Base-by-base conservation (phyloP, 257 asterid genomes). In the Parsonsia alboflavescens region DNA sequence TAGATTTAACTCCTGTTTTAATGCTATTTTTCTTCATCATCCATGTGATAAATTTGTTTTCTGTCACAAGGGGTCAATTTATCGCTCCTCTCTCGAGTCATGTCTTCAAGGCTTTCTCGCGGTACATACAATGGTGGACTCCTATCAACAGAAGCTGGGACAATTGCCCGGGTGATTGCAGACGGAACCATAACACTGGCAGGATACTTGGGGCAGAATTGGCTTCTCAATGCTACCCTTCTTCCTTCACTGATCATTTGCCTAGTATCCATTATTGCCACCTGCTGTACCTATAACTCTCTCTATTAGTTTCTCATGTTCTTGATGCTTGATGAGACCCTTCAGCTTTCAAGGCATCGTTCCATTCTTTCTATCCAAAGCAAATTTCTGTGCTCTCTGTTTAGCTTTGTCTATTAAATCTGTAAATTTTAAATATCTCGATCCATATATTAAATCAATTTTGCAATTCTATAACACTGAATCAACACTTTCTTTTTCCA, bases 91-190 rank as follows among this genome's bases (percentile, higher is more conserved):
- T 93, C 98, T 9, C 86, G 96, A 82, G 98, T 93, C 36, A 93
- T 93, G 98, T 88, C 98, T 30, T 93, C 97, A 12, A 84, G 98
- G 85, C 98, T 93, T 74, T 91, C 98, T 72, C 98, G 97, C 7
- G 98, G 97, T 44, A 93, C 98, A 63, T 93, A 68, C 80, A 93
- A 93, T 2, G 98, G 97, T 0, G 98, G 98, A 54, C 93, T 93
- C 76, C 59, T 93, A 78, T 93, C 97, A 36, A 93, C 98, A 2
- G 97, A 91, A 85, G 96, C 97, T 19, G 98, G 98, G 66, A 93
- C 98, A 11, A 70, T 93, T 53, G 97, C 97, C 19, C 87, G 98
- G 48, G 98, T 93, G 75, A 70, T 93, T 59, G 98, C 98, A 63
- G 99, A 94, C 72, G 97, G 82, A 67, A 92, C 96, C 1, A 94